These are phyloP conservation scores for Jatropha multifida DNA, from an alignment of 441 rosid genomes.

Conservation along the genomic window DNA sequence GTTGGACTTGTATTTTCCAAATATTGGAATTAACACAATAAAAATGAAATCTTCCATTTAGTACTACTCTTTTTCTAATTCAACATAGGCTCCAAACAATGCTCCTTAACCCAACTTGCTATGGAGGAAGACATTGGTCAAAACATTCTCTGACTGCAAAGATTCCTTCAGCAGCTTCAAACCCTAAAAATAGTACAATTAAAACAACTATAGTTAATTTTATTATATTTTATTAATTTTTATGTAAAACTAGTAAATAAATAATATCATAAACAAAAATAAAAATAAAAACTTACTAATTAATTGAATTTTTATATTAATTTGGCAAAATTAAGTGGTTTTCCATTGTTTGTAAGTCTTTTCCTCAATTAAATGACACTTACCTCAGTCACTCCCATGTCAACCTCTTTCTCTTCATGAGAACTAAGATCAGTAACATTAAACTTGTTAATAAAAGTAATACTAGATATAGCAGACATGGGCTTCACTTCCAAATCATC, in stretches of 20 bases:
- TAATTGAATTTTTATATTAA: too few relatives aligned
- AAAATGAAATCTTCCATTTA: too few relatives aligned
- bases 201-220: too few relatives aligned
- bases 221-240: too few relatives aligned
- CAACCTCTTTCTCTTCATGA: conserved; percentile 20
- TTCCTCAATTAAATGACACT: neutral
- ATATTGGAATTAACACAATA: too few relatives aligned
- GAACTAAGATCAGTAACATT: conserved; percentile 16
- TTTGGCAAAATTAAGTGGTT: neutral
- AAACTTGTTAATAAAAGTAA: conserved; percentile 24
- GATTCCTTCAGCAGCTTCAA: conserved; percentile 28
- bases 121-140: conserved; percentile 14
- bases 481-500: conserved; percentile 16
- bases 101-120: neutral
- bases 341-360: too few relatives aligned
- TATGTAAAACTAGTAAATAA: too few relatives aligned
- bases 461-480: conserved; percentile 26
- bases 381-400: conserved; percentile 24
- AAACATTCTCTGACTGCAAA: conserved; percentile 19
- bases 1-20: too few relatives aligned
- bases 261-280: too few relatives aligned
- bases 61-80: too few relatives aligned
- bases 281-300: too few relatives aligned
- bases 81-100: too few relatives aligned
- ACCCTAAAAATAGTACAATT: conserved; percentile 2